Evolutionary conservation across 495 filamentous ascomycete genomes (phyloP).

Genomic region (Aspergillus nanangensis): DNA sequence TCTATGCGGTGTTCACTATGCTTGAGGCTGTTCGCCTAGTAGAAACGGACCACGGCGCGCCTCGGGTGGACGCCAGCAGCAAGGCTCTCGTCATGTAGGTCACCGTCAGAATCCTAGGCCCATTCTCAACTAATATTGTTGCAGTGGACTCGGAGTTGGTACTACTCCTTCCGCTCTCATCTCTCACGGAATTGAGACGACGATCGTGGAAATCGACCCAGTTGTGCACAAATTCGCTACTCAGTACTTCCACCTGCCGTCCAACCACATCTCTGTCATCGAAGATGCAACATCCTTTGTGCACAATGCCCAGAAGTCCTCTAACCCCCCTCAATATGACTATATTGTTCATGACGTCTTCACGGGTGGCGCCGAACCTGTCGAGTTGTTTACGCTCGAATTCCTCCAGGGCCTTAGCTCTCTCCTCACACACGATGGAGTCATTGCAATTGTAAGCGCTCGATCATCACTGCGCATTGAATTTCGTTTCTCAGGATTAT

Average conservation of each 20-base stretch:
- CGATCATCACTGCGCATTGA: neutral
- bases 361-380: slow-evolving; percentile 89
- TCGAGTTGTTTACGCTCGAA: slow-evolving; percentile 79
- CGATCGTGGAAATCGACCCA: slow-evolving; percentile 91
- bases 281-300: slow-evolving; percentile 79
- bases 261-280: slow-evolving; percentile 75
- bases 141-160: slow-evolving; percentile 84
- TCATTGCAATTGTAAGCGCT: slow-evolving; percentile 86
- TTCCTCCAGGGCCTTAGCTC: slow-evolving; percentile 65
- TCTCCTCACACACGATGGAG: slow-evolving; percentile 72
- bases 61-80: slow-evolving; percentile 57
- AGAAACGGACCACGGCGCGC: slow-evolving; percentile 43
- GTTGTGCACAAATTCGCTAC: slow-evolving; percentile 76
- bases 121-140: slow-evolving; percentile 4
- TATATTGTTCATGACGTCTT: slow-evolving; percentile 99
- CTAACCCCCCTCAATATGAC: slow-evolving; percentile 56
- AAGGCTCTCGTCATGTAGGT: slow-evolving; percentile 77
- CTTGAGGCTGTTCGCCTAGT: slow-evolving; percentile 86
- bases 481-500: too few species aligned
- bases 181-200: slow-evolving; percentile 83
- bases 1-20: slow-evolving; percentile 90
- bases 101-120: neutral
- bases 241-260: slow-evolving; percentile 76
- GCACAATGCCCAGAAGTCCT: slow-evolving; percentile 37
- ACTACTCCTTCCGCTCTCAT: slow-evolving; percentile 85